phyloP scores from a whole-genome alignment of 768 basidiomycete genomes.

The Leccinum rimulosum region DNA sequence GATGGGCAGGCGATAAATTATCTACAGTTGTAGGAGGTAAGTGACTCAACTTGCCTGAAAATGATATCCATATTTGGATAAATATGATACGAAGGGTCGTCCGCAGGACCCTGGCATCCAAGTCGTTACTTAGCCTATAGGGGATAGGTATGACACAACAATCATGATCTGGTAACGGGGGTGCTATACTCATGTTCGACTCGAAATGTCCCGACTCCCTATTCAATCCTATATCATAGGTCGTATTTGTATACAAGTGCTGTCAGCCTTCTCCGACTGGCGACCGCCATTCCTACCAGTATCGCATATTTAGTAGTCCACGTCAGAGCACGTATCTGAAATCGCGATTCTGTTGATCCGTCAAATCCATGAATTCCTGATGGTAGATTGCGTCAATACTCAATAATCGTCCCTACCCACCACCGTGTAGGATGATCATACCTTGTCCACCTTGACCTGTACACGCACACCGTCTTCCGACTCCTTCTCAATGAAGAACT shows the following conservation, averaged over 20 bases:
- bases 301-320: not conserved
- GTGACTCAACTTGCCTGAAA: no score
- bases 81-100: not conserved
- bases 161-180: not conserved
- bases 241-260: not conserved
- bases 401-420: not conserved
- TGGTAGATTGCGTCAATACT: not conserved
- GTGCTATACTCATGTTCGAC: not conserved
- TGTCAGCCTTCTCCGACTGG: not conserved
- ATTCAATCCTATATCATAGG: slow-evolving; percentile 12
- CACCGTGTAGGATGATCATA: slow-evolving; percentile 19
- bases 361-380: slow-evolving; percentile 71
- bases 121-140: not conserved
- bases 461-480: slow-evolving; percentile 50
- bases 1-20: no score
- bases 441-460: slow-evolving; percentile 64
- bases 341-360: slow-evolving; percentile 68
- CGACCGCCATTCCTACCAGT: not conserved
- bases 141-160: not conserved
- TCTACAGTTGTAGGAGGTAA: no score
- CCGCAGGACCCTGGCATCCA: not conserved
- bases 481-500: slow-evolving; percentile 56
- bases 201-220: not conserved
- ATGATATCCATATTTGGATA: not conserved
- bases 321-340: slow-evolving; percentile 68